Percentiles rank a stretch among this genome's conserved stretches.
These are phyloP conservation scores for Ciborinia camelliae DNA, from an alignment of 2,329 filamentous ascomycete genomes.

Conservation along the genomic window DNA sequence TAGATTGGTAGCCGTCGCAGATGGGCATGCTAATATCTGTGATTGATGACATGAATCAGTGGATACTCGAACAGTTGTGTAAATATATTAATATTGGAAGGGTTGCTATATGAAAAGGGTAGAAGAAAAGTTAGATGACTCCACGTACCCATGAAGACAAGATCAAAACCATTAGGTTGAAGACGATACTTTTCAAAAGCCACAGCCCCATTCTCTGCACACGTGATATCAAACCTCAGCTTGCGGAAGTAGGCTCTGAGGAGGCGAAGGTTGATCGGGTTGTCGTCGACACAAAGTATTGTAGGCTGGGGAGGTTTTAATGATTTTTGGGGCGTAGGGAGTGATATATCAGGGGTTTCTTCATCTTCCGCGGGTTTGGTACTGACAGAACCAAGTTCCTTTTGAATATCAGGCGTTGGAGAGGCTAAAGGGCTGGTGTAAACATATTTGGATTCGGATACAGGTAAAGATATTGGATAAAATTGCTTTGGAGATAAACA, in stretches of 20 bases:
- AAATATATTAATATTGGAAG: slow-evolving; percentile 33
- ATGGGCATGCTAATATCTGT: slow-evolving; percentile 54
- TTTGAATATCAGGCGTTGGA: background rate
- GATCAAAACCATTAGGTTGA: slow-evolving; percentile 37
- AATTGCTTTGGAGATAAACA: slow-evolving; percentile 10
- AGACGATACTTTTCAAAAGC: slow-evolving; percentile 38
- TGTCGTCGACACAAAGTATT: slow-evolving; percentile 40
- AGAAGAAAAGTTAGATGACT: background rate
- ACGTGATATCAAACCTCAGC: slow-evolving; percentile 35
- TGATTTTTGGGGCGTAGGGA: background rate
- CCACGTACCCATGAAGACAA: slow-evolving; percentile 47
- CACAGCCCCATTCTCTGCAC: slow-evolving; percentile 45
- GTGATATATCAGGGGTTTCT: background rate
- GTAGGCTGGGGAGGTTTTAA: background rate
- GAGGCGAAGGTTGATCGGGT: slow-evolving; percentile 41
- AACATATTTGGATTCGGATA: background rate
- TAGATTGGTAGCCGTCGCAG: slow-evolving; percentile 49
- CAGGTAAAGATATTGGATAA: background rate
- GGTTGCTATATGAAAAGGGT: slow-evolving; percentile 16
- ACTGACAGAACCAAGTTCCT: background rate
- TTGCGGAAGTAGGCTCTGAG: slow-evolving; percentile 34
- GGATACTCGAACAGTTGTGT: background rate
- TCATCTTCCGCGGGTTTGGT: background rate
- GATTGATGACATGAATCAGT: slow-evolving; percentile 10
- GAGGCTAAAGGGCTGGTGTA: background rate